Conservation (phyloP, 169 alveolate species). For the Plasmodium vivax region DNA sequence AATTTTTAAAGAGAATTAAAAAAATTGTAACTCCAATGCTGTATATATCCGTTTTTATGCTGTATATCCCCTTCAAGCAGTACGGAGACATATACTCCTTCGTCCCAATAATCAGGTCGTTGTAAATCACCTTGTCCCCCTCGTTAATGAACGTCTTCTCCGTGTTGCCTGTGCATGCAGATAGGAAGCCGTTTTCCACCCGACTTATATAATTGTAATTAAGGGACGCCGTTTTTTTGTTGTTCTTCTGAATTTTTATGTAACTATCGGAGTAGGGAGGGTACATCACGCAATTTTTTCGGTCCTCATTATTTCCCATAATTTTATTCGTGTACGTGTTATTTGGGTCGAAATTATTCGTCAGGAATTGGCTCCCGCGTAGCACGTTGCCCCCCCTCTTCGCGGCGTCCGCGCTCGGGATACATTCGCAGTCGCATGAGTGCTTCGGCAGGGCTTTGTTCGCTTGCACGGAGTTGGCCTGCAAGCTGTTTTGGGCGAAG, state of each 20-base stretch:
- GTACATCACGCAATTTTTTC: background rate
- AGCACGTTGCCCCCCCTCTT: background rate
- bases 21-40: constrained; percentile 67
- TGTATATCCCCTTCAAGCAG: constrained; percentile 60
- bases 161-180: constrained; percentile 37
- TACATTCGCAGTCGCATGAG: background rate
- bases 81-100: constrained; percentile 69
- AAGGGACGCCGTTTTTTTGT: constrained; percentile 24
- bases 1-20: constrained; percentile 65
- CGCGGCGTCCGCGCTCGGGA: background rate
- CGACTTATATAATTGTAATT: constrained; percentile 17
- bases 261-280: constrained; percentile 24
- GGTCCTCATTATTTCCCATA: constrained; percentile 11
- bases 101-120: constrained; percentile 64
- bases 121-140: constrained; percentile 34
- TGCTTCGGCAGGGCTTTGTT: background rate
- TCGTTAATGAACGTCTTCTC: constrained; percentile 48
- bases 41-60: constrained; percentile 59
- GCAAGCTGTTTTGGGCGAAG: background rate
- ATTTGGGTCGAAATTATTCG: constrained; percentile 22
- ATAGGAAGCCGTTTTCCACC: constrained; percentile 11
- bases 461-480: background rate
- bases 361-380: background rate
- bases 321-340: constrained; percentile 8
- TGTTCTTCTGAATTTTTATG: constrained; percentile 11